Base-by-base conservation (phyloP, 1,139 yeast species). In the Yarrowia galli region DNA sequence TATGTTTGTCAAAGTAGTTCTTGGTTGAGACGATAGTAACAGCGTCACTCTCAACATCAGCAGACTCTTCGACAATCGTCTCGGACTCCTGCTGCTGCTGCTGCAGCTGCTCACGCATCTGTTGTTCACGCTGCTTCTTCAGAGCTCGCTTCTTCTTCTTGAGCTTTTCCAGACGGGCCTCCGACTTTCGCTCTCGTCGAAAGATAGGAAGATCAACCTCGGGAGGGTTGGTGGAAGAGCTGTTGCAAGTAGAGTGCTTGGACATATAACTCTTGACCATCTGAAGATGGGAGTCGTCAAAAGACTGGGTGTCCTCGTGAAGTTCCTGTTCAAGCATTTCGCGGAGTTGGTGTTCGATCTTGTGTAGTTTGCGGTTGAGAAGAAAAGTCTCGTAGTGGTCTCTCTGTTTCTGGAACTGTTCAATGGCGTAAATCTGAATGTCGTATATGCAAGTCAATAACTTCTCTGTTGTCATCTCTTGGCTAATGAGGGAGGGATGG, bases 271-370 rank as follows among this genome's bases (percentile, higher is more conserved):
- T 8, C 38, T 53, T 43, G 45, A 23, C 28, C 45, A 53, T 22
- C 45, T 36, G 60, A 22, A 53, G 60, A 36, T 53, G 32, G 35
- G 60, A 53, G 45, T 53, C 22, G 60, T 53, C 60, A 36, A 36
- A 10, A 20, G 28, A 15, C 42, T 51, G 58, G 28, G 42, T 8
- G 18, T 51, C 42, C 42, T 35, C 58, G 58, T 35, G 35, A 22
- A 54, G 61, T 35, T 54, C 61, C 23, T 54, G 61, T 40, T 40
- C 38, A 40, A 54, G 46, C 61, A 54, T 54, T 12, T 54, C 36
- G 35, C 16, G 22, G 1, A 54, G 48, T 23, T 54, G 61, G 23
- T 12, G 25, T 40, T 54, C 46, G 35, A 54, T 54, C n/a, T 40
- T 40, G 48, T n/a, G 36, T 23, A 54, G 61, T 23, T 40, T 38